phyloP scores from a whole-genome alignment of 1,139 yeast species.

The Groenewaldozyma auringiensis region DNA sequence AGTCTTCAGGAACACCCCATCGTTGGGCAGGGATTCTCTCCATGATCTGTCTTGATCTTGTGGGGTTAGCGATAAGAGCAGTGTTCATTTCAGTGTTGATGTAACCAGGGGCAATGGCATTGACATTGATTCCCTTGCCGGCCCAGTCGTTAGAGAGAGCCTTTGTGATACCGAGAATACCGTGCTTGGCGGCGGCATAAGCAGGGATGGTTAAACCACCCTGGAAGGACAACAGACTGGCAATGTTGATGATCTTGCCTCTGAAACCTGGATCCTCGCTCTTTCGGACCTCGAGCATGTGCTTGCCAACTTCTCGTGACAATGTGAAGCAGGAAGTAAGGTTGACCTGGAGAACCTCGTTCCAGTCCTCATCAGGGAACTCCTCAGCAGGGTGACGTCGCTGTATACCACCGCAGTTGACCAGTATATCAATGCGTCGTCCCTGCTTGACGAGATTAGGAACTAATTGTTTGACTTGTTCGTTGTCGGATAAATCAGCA shows the following conservation, averaged over 20 bases:
- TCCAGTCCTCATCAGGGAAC: slow-evolving; percentile 39
- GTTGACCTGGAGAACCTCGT: slow-evolving; percentile 44
- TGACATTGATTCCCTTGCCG: slow-evolving; percentile 43
- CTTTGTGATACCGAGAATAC: slow-evolving; percentile 41
- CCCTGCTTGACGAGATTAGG: slow-evolving; percentile 30
- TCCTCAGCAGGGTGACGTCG: slow-evolving; percentile 33
- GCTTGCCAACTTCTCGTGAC: slow-evolving; percentile 40
- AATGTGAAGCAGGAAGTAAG: slow-evolving; percentile 41
- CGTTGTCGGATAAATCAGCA: slow-evolving; percentile 28
- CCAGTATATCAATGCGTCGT: slow-evolving; percentile 40
- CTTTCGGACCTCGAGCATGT: slow-evolving; percentile 30
- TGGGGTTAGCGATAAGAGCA: slow-evolving; percentile 32
- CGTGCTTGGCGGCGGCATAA: slow-evolving; percentile 50
- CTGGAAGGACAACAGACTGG: slow-evolving; percentile 42
- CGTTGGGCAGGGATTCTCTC: slow-evolving; percentile 45
- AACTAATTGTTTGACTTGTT: slow-evolving; percentile 28
- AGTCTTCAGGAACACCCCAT: slow-evolving; percentile 48
- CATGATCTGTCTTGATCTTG: slow-evolving; percentile 31
- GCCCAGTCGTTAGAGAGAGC: slow-evolving; percentile 50
- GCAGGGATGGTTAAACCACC: slow-evolving; percentile 42
- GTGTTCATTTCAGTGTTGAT: slow-evolving; percentile 46
- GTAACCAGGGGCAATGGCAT: slow-evolving; percentile 52
- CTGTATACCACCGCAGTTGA: slow-evolving; percentile 51
- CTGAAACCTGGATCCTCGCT: slow-evolving; percentile 36
- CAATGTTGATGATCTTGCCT: slow-evolving; percentile 61